A percentile compares a stretch with the other conserved stretches of the same genome.
phyloP scores from a whole-genome alignment of 768 basidiomycete species.

The Termitomyces bulborhizus region DNA sequence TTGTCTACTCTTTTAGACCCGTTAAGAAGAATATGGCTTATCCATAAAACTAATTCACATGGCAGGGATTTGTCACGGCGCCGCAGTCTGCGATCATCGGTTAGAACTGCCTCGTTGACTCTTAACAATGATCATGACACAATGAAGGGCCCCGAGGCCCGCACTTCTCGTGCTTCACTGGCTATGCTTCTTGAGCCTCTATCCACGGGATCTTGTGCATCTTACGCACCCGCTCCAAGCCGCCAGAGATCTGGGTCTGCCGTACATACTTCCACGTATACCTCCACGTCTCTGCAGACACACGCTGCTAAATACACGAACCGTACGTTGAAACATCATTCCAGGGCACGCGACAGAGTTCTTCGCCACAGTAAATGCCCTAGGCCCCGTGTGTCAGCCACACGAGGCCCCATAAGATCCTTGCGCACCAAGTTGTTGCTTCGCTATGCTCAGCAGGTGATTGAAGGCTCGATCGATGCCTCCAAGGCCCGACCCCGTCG shows the following conservation, averaged over 20 bases:
- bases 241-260: conserved; percentile 6
- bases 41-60: conserved; percentile 11
- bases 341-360: background rate
- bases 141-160: background rate
- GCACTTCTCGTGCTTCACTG: conserved; percentile 6
- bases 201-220: conserved; percentile 2
- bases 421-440: conserved; percentile 16
- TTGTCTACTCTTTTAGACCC: background rate
- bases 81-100: conserved; percentile 10
- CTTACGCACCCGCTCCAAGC: background rate
- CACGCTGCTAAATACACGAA: background rate
- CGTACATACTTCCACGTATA: background rate
- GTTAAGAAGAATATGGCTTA: background rate
- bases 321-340: background rate
- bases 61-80: conserved; percentile 9
- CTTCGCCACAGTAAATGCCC: background rate
- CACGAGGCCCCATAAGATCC: background rate
- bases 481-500: conserved; percentile 3
- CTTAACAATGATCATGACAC: background rate
- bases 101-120: conserved; percentile 8
- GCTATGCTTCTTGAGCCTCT: conserved; percentile 13
- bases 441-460: conserved; percentile 21
- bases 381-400: conserved; percentile 1
- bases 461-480: conserved; percentile 15
- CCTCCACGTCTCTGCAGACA: background rate